These are phyloP conservation scores for Termitomyces bulborhizus DNA, from an alignment of 768 basidiomycete genomes.

Conservation along the genomic window DNA sequence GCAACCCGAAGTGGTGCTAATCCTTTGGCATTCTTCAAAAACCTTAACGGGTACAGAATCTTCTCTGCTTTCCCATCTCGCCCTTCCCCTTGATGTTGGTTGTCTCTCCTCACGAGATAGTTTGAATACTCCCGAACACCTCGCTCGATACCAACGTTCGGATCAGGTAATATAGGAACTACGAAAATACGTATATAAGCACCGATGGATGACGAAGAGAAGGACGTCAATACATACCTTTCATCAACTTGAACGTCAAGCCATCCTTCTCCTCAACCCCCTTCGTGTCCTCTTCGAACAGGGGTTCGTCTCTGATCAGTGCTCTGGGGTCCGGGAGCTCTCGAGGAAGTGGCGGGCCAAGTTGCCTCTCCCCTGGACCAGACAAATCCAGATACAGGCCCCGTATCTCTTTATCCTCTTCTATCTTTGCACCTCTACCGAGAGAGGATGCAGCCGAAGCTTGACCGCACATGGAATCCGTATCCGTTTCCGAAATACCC, in stretches of 20 bases:
- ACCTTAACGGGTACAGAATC: constrained; percentile 14
- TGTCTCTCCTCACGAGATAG: not conserved
- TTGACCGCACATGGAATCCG: constrained; percentile 11
- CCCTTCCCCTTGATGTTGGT: not conserved
- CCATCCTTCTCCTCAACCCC: constrained; percentile 5
- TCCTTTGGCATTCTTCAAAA: constrained; percentile 53
- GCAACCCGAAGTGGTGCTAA: constrained; percentile 50
- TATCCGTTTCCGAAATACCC: constrained; percentile 23
- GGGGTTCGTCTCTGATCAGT: constrained; percentile 46
- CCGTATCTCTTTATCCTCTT: constrained; percentile 5
- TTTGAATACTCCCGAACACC: not conserved
- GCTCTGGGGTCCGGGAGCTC: constrained; percentile 18
- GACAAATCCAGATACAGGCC: constrained; percentile 4
- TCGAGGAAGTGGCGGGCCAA: constrained; percentile 11
- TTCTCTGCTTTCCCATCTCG: not conserved
- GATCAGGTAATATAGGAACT: constrained; percentile 56
- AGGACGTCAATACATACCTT: not conserved
- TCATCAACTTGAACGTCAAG: constrained; percentile 17
- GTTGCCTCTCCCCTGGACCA: not conserved
- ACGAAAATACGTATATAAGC: not conserved
- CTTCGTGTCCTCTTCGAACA: constrained; percentile 40
- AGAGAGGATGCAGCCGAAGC: not conserved
- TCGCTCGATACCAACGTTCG: constrained; percentile 25
- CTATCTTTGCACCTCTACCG: not conserved
- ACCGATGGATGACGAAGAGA: not conserved